Evolutionary conservation across 306 rosid genomes (phyloP), one percentile per base, ranked within the genome.

Genomic region (Gillenia trifoliata): DNA sequence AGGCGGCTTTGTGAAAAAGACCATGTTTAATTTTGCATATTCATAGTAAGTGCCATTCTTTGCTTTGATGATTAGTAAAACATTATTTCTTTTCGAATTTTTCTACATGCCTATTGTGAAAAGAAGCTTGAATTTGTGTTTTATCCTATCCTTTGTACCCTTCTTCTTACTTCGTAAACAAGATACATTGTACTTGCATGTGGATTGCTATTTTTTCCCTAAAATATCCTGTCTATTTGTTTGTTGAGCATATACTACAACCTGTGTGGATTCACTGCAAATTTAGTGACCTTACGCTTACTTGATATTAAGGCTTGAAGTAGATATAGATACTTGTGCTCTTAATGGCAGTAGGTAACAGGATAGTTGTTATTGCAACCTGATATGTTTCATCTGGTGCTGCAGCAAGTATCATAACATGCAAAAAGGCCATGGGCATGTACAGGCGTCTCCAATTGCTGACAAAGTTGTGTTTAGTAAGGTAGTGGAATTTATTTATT

Each of bases 401-500:
- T 74, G 82, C 91, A 94, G 97, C 75, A 94, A 94, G 88, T 63
- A 83, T 66, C 66, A 72, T 72, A 84, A 86, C 82, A 79, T 94
- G 96, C 82, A 76, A 84, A 92, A 87, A 74, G 99, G 97, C 79
- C 20, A 4, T 20, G 77, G 70, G 23, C 93, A 89, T 73, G 82
- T 0, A 1, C 77, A 77, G 38, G 97, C 97, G 30, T 73, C 96
- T 85, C 93, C 96, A 67, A 34, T 94, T 62, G 63, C 70, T 81
- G 98, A 94, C 83, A 90, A 55, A 88, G 8, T 94, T 76, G 99
- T 94, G 74, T 94, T 94, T 72, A 83, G 80, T 63, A 89, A 94
- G 99, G 99, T 94, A 30, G 78, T 60, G 82, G 61, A 69, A 38
- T 66, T 16, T 68, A n/a, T n/a, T n/a, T n/a, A n/a, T n/a, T n/a